Base-by-base conservation (phyloP, 345 rosid species). In the Conringia planisiliqua region DNA sequence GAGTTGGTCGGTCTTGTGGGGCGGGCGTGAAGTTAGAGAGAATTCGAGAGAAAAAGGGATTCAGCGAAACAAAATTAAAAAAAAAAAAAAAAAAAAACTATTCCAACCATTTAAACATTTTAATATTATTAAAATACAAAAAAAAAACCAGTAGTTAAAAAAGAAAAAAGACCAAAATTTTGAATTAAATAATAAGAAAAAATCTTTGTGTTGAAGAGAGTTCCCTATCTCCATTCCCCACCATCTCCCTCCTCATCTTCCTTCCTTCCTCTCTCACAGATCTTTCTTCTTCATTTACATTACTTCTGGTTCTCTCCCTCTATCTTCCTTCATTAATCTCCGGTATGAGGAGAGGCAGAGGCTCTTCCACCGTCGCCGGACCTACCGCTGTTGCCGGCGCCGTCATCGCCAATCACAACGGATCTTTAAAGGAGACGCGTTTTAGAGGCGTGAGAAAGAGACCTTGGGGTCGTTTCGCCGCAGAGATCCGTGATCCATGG, bases 401-500 rank as follows among this genome's bases (percentile, higher is more conserved):
- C 47, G 36, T 27, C 16, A 6, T 48, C 66, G 6, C 33, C 10
- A 59, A 58, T 10, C 74, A 58, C 36, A 54, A 51, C 65, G 63
- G 73, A 47, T 62, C 64, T 20, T 1, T 50, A 1, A 82, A 77
- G 16, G 96, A 85, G 54, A 80, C 79, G 6, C 85, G 86, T 60
- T 93, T 86, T 76, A 84, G 98, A 80, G 97, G 98, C 39, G 98
- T 93, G 0, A 58, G 97, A 16, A 88, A 86, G 78, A 73, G 98
- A 73, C 97, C 94, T 10, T 89, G 96, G 94, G 97, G 98, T 0
- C 78, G 89, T 40, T 93, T 85, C 81, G 96, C 98, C 0, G 97
- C 98, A 0, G 98, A 93, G 86, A 93, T 93, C 74, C 85, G 98
- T 44, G 96, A 93, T 78, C 98, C 98, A 0, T 74, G 80, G 84